Evolutionary conservation across 257 asterid species (phyloP).

Genomic region (Penstemon eatonii): DNA sequence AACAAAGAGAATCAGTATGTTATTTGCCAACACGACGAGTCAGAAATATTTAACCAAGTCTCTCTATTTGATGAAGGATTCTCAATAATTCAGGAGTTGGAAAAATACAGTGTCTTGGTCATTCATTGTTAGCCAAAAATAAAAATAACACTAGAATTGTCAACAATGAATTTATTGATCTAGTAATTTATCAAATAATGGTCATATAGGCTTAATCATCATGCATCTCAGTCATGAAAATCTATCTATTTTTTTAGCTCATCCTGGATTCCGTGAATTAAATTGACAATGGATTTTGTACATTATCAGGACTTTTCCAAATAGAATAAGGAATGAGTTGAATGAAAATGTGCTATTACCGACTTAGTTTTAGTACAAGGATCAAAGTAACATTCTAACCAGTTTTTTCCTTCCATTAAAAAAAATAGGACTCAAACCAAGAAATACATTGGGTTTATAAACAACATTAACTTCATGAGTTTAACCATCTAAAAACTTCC

Average conservation of each 20-base stretch:
- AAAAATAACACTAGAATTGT: background rate
- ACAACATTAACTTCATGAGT: background rate
- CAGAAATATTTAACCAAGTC: too few species aligned
- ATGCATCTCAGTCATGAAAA: background rate
- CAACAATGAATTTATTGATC: background rate
- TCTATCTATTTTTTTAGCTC: background rate
- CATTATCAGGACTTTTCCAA: slow-evolving; percentile 2
- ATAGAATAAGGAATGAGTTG: background rate
- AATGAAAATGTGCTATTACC: background rate
- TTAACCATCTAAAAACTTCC: slow-evolving; percentile 13
- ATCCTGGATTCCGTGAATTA: background rate
- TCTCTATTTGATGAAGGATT: too few species aligned
- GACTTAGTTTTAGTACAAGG: background rate
- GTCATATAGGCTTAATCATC: background rate
- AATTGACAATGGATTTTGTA: background rate
- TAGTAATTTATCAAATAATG: too few species aligned
- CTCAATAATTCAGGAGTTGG: background rate
- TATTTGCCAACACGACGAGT: too few species aligned
- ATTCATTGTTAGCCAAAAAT: background rate
- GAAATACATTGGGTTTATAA: slow-evolving; percentile 1
- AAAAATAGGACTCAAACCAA: background rate
- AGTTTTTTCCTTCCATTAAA: background rate
- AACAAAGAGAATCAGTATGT: background rate
- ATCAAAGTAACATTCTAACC: background rate
- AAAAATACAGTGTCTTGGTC: background rate